Evolutionary conservation across 805 yeast genomes (phyloP), one percentile per base, ranked within the genome.

Genomic region (Yueomyces sp.): DNA sequence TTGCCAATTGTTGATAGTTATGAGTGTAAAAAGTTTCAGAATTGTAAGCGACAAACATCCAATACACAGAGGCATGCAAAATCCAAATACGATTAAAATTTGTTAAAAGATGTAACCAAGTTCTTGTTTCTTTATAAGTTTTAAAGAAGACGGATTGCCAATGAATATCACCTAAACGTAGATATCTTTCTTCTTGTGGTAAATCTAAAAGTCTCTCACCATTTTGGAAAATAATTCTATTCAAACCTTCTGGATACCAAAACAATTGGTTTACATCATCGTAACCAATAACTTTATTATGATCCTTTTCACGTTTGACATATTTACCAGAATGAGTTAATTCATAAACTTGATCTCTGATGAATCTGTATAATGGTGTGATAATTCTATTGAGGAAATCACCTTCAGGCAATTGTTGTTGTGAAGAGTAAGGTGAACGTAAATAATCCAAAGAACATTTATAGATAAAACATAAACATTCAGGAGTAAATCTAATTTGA

Each of bases 181-280:
- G 72, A 63, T 78, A 94, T 65, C 99, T 83, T 67, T 92, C 96
- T 56, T 79, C 85, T 46, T 79, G 76, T 36, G 96, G 94, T 55
- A 88, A 68, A 55, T 92, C 97, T 42, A 88, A 85, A 54, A 92
- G 72, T 63, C 95, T 80, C 26, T 95, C 73, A 52, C 94, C 95
- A 62, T 92, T 97, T 61, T 83, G 92, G 56, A 90, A 76, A 42
- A 81, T 76, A 55, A 92, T 88, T 67, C 92, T 81, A 47, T 94
- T 81, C 52, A 92, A 84, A 74, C 98, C 99, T 69, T 94, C 97
- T 40, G 97, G 96, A 68, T 94, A 92, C 99, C 99, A 92, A 69
- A 94, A 92, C 55, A 92, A 74, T 73, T 92, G 99, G 67, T 92
- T 92, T 48, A 92, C 94, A 72, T 92, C 99, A 70, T 92, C 99